Evolutionary conservation across 2,329 filamentous ascomycete genomes (phyloP), one percentile per base, ranked within the genome.

Genomic region (Eutypa lata): DNA sequence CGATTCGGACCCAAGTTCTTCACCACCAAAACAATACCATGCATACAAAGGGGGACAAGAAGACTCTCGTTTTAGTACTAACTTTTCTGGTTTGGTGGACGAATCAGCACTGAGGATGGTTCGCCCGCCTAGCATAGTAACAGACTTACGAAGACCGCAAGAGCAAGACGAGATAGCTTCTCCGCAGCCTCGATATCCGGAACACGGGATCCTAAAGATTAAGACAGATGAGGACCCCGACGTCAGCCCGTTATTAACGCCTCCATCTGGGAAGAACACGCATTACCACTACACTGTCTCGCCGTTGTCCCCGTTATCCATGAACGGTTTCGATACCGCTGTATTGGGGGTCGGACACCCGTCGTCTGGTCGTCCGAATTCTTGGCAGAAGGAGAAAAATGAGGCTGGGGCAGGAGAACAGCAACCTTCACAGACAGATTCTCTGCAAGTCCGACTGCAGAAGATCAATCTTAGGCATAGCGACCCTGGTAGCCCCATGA

Each of bases 401-500:
- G 2, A 13, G 13, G 13, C 19, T 26, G 16, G 24, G 11, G 2
- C 22, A 40, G 35, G 16, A 24, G 26, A 44, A 24, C 47, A 33
- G 14, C 47, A 49, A 7, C 44, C 47, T 11, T 22, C 47, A 18
- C 52, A 31, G 24, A 28, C 46, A 8, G 28, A 26, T 1, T 44
- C 22, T 1, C 51, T 47, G n/a, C 52, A 53, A 7, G 43, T 45
- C 2, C 58, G 57, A 16, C 13, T 54, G 7, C 49, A 54, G 16
- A 60, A 58, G 35, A 56, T 51, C 44, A 58, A 52, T 35, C 43
- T 51, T 51, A 60, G 61, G 3, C 55, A 65, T 37, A 66, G 64
- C 48, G 63, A 66, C 48, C 63, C 63, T 1, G 62, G 61, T 0
- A 63, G 59, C 33, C 61, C 61, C 2, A 48, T 53, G 37, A 53